These are phyloP conservation scores for Lodderomyces pseudojiufengensis DNA, from an alignment of 1,139 yeast genomes.

Conservation along the genomic window DNA sequence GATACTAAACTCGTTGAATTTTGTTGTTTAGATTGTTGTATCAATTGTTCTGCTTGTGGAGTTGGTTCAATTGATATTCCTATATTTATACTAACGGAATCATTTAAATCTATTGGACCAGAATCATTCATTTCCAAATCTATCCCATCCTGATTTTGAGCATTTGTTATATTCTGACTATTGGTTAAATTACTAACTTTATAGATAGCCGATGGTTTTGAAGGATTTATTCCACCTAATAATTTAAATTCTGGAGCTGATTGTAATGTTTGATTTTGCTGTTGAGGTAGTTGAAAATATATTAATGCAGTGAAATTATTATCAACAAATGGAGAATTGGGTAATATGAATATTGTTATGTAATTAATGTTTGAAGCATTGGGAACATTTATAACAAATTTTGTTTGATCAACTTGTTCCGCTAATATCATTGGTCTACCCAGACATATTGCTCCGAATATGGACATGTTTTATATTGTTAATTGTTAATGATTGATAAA, in stretches of 20 bases:
- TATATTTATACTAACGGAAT: conserved; percentile 46
- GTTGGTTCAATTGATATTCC: conserved; percentile 90
- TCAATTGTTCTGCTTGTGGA: conserved; percentile 50
- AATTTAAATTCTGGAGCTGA: conserved; percentile 57
- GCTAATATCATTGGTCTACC: conserved; percentile 56
- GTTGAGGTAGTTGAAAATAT: conserved; percentile 75
- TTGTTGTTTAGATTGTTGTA: conserved; percentile 27
- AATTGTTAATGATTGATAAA: no score
- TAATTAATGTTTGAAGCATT: conserved; percentile 68
- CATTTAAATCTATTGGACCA: conserved; percentile 18
- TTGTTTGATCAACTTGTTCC: conserved; percentile 59
- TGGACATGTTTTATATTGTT: conserved; percentile 17
- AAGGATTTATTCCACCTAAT: conserved; percentile 69
- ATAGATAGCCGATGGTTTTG: conserved; percentile 89
- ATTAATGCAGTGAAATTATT: conserved; percentile 75
- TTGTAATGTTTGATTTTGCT: conserved; percentile 20
- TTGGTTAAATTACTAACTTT: conserved; percentile 52
- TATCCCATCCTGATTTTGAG: conserved; percentile 22
- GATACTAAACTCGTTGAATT: conserved; percentile 16
- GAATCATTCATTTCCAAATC: conserved; percentile 35
- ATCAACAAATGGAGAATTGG: conserved; percentile 62
- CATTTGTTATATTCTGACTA: background rate
- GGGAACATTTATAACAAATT: conserved; percentile 57
- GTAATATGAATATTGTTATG: conserved; percentile 71
- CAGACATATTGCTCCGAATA: conserved; percentile 58